Evolutionary conservation across 345 rosid genomes (phyloP).

Genomic region (Nephelium lappaceum): DNA sequence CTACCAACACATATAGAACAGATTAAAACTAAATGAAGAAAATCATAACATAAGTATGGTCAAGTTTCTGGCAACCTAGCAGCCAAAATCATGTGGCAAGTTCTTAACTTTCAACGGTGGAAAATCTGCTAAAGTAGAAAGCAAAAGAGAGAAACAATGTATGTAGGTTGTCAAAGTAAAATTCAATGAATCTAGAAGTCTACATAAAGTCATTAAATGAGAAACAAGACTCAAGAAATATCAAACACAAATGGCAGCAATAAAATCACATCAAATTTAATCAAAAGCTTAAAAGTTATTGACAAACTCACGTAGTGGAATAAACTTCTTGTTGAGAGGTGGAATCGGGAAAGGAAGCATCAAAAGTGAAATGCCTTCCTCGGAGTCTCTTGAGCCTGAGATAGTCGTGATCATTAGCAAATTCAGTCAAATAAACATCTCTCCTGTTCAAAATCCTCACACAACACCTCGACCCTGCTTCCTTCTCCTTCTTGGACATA

Average conservation of each 20-base stretch:
- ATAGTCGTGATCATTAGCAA: constrained; percentile 76
- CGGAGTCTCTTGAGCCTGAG: constrained; percentile 87
- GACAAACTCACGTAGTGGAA: constrained; percentile 72
- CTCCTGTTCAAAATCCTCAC: constrained; percentile 76
- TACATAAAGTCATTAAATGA: background rate
- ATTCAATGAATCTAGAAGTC: background rate
- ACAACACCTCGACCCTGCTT: constrained; percentile 73
- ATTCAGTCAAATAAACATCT: constrained; percentile 88
- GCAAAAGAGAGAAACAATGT: too few species aligned
- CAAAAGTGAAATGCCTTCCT: constrained; percentile 87
- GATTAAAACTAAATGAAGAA: background rate
- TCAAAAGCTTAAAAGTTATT: constrained; percentile 13
- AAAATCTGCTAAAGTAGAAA: background rate
- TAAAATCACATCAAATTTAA: background rate
- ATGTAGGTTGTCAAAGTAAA: background rate
- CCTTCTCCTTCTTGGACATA: constrained; percentile 87
- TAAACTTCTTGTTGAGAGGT: constrained; percentile 81
- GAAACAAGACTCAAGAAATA: background rate
- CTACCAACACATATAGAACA: background rate
- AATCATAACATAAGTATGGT: background rate
- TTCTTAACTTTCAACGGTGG: background rate
- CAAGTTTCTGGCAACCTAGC: background rate
- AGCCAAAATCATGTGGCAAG: background rate
- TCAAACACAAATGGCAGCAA: too few species aligned
- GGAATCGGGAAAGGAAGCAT: constrained; percentile 82